These are phyloP conservation scores for Hypoxylon subgilvum DNA, from an alignment of 495 filamentous ascomycete genomes.

Conservation along the genomic window DNA sequence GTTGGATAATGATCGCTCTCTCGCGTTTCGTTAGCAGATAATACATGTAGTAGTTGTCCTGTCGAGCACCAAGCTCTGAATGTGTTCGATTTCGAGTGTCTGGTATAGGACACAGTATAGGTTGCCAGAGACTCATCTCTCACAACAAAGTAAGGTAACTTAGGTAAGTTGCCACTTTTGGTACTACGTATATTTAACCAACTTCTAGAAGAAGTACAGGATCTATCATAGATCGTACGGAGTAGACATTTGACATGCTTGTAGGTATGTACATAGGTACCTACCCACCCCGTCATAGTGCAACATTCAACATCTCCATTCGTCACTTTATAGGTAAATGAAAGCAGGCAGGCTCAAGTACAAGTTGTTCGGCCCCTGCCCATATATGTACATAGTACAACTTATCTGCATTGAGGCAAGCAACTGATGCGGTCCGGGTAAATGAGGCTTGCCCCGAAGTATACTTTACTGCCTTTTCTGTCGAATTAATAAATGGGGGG, in stretches of 20 bases:
- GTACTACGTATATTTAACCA: too few species aligned
- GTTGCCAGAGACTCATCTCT: too few species aligned
- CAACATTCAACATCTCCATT: neutral
- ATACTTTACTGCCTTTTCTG: too few species aligned
- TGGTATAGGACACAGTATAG: too few species aligned
- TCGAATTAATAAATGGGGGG: too few species aligned
- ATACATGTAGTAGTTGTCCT: slow-evolving; percentile 10
- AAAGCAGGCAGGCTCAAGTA: too few species aligned
- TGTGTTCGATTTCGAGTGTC: too few species aligned
- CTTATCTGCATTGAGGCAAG: slow-evolving; percentile 15
- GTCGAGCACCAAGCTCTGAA: slow-evolving; percentile 5
- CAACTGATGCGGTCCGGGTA: slow-evolving; percentile 20
- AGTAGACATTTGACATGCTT: too few species aligned
- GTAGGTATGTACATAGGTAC: neutral
- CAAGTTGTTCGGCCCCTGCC: neutral
- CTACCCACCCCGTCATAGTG: neutral
- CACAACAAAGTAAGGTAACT: too few species aligned
- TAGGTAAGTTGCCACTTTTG: too few species aligned
- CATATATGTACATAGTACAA: neutral
- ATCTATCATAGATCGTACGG: too few species aligned
- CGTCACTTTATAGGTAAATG: neutral
- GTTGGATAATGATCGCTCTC: slow-evolving; percentile 25
- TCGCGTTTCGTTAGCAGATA: slow-evolving; percentile 19
- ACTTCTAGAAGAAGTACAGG: too few species aligned
- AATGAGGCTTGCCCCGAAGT: slow-evolving; percentile 7